A percentile compares a stretch with the other conserved stretches of the same genome.
Conservation (phyloP, 257 asterid species). For the Primulina eburnea region DNA sequence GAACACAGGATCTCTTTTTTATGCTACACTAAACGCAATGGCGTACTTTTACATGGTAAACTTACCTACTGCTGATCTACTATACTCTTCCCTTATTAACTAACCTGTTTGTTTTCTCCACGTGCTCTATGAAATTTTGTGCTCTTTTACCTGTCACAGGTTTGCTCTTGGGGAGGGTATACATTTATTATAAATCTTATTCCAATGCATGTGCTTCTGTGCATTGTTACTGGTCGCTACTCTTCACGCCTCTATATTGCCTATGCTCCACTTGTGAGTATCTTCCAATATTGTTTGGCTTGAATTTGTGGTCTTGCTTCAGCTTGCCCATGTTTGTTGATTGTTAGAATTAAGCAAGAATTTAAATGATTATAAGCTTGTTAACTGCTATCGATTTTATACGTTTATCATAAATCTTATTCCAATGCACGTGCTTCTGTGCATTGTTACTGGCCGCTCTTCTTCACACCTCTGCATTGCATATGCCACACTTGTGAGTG, state of each 20-base stretch:
- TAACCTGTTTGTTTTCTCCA: conserved; percentile 7
- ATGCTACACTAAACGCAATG: conserved; percentile 85
- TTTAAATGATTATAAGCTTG: conserved; percentile 5
- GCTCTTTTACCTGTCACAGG: conserved; percentile 45
- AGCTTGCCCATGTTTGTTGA: background rate
- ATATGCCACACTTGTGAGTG: conserved; percentile 91
- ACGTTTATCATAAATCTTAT: conserved; percentile 95
- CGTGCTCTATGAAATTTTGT: conserved; percentile 18
- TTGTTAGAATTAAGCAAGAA: conserved; percentile 3
- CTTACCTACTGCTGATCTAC: conserved; percentile 16
- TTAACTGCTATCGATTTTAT: conserved; percentile 24
- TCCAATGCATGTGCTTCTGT: conserved; percentile 97
- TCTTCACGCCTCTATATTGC: conserved; percentile 96
- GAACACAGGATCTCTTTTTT: conserved; percentile 97
- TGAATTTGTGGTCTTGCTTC: conserved; percentile 18
- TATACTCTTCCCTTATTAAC: conserved; percentile 3
- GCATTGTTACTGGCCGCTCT: conserved; percentile 95
- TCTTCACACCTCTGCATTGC: conserved; percentile 95
- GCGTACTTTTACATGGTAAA: conserved; percentile 97
- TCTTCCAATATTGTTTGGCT: conserved; percentile 13
- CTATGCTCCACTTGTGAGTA: conserved; percentile 93
- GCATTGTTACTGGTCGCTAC: conserved; percentile 96
- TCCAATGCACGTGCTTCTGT: conserved; percentile 96
- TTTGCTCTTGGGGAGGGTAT: conserved; percentile 99
- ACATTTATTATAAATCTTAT: conserved; percentile 97